Conservation (phyloP, 768 basidiomycete genomes). For the Lyophyllum atratum region DNA sequence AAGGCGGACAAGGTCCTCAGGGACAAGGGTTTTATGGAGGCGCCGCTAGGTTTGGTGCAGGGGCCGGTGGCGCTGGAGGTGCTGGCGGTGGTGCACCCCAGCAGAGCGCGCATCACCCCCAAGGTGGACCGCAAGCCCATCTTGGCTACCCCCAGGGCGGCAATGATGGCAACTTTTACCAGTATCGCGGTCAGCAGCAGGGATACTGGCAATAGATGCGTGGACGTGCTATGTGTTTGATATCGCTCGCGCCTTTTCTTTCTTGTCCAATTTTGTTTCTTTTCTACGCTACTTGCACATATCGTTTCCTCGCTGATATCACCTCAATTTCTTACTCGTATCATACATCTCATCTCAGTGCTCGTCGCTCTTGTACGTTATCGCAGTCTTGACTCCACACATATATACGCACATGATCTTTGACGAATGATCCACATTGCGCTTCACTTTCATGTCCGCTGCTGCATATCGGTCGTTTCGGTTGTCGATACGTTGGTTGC, state of each 20-base stretch:
- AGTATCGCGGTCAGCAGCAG: constrained; percentile 69
- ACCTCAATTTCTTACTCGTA: constrained; percentile 19
- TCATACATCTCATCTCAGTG: constrained; percentile 23
- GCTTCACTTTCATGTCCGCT: not conserved
- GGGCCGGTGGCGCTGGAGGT: constrained; percentile 36
- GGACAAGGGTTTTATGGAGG: constrained; percentile 52
- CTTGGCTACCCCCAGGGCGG: constrained; percentile 66
- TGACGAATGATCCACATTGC: not conserved
- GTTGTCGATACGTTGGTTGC: constrained; percentile 36
- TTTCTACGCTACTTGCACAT: constrained; percentile 12
- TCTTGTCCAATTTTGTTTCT: constrained; percentile 10
- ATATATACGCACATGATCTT: constrained; percentile 14
- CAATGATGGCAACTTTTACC: constrained; percentile 69
- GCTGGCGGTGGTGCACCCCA: constrained; percentile 43
- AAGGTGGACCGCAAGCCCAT: constrained; percentile 54
- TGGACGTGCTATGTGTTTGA: not conserved
- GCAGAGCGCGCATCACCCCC: constrained; percentile 43
- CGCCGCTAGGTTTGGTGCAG: constrained; percentile 47
- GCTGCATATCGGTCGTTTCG: constrained; percentile 13
- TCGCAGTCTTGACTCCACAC: constrained; percentile 14
- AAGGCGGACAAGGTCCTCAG: constrained; percentile 51
- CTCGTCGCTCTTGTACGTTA: constrained; percentile 23
- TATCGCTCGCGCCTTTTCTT: constrained; percentile 12
- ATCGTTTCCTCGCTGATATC: constrained; percentile 15
- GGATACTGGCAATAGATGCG: constrained; percentile 58